phyloP scores from a whole-genome alignment of 1,139 yeast genomes.

The Candida sp. region DNA sequence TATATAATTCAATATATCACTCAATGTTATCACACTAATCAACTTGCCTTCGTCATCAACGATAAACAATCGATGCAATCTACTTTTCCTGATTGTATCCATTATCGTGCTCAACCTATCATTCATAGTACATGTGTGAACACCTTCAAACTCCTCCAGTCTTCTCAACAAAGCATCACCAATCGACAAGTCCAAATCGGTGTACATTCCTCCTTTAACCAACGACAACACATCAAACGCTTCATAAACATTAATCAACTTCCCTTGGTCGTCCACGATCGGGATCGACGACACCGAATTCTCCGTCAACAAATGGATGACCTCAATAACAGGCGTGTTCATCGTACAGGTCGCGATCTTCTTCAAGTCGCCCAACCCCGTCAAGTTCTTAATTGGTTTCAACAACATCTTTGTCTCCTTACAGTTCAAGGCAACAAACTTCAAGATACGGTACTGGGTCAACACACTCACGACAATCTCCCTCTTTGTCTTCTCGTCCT shows the following conservation, averaged over 20 bases:
- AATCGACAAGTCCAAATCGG: conserved; percentile 88
- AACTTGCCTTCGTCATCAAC: conserved; percentile 83
- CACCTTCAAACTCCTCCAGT: conserved; percentile 98
- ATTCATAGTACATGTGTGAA: conserved; percentile 89
- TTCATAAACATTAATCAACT: conserved; percentile 89
- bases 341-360: conserved; percentile 81
- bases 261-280: conserved; percentile 79
- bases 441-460: conserved; percentile 95
- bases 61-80: conserved; percentile 91
- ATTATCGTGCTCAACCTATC: conserved; percentile 90
- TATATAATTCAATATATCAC: conserved; percentile 89
- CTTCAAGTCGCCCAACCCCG: conserved; percentile 58
- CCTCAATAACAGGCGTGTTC: conserved; percentile 95
- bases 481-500: conserved; percentile 90
- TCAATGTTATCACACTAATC: conserved; percentile 85
- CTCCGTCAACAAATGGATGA: conserved; percentile 79
- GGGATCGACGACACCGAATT: conserved; percentile 92
- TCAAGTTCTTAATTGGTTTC: conserved; percentile 72
- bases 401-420: conserved; percentile 89
- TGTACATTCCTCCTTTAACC: conserved; percentile 94
- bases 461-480: conserved; percentile 95
- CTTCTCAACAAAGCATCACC: conserved; percentile 97
- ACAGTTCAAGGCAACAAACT: conserved; percentile 95
- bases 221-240: conserved; percentile 94
- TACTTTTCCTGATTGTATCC: conserved; percentile 91